Base-by-base conservation (phyloP, 2,329 filamentous ascomycete genomes). In the Cyphellophora attinorum region DNA sequence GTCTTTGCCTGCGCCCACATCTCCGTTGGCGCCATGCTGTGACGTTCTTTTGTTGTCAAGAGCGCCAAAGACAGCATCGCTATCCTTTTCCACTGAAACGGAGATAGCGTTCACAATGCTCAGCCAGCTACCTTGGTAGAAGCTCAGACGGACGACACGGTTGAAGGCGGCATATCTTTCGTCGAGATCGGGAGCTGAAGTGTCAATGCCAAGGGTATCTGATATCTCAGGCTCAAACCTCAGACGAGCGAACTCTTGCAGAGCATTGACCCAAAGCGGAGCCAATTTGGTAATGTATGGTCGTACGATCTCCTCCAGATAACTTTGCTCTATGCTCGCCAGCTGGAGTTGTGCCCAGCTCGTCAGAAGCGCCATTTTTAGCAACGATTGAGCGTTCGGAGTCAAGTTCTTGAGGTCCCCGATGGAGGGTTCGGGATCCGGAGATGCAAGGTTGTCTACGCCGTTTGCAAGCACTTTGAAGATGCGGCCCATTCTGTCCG, bases 401-500 rank as follows among this genome's bases (percentile, higher is more conserved):
- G 88, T 95, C 12, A 98, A 74, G 0, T 85, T 85, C 58, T 85
- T 85, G 5, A 98, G 68, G 47, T 98, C 93, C 11, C 91, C 91
- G 53, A 98, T 96, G 8, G 48, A 43, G 19, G 42, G 28, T 35
- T 48, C 48, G 18, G 44, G 46, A 11, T 29, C 32, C 3, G 39
- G 31, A 29, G 37, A 30, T 4, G 43, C 37, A 52, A 96, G 94
- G 58, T 89, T 94, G 51, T 96, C 89, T 2, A 98, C 70, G 0
- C 88, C 88, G 28, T 81, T 80, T 5, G 95, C 84, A 2, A 98
- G 70, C 1, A 93, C 81, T 62, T 95, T 96, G 37, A 98, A 71
- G 34, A 98, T 98, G 37, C 91, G 81, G 14, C 91, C 91, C 91
- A 98, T 98, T n/a, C 91, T 78, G 48, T 98, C 93, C 6, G 96